Percentiles rank a stretch among this genome's conserved stretches.
Conservation (phyloP, 2,329 filamentous ascomycete species). For the Teratosphaeria epicoccoides region DNA sequence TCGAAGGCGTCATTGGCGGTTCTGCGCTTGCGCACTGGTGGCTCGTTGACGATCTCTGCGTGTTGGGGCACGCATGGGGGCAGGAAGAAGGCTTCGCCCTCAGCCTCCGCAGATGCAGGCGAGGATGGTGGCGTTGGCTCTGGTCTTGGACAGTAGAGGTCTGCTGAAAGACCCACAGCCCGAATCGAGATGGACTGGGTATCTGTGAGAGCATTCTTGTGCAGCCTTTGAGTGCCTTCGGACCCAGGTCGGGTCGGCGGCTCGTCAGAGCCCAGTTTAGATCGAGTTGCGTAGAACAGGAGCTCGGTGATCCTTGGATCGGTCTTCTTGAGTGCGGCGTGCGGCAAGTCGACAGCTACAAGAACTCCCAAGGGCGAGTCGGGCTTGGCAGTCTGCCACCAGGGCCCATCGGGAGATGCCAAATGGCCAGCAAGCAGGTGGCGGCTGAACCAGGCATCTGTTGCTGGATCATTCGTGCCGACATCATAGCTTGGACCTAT, state of each 20-base stretch:
- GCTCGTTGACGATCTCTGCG: conserved; percentile 14
- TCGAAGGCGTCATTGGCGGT: conserved; percentile 36
- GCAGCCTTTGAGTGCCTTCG: neutral
- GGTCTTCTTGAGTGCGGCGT: neutral
- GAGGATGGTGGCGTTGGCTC: conserved; percentile 19
- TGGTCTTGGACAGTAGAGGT: conserved; percentile 22
- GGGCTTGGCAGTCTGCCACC: conserved; percentile 28
- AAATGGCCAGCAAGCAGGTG: conserved; percentile 17
- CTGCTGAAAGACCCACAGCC: conserved; percentile 35
- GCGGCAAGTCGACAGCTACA: conserved; percentile 19
- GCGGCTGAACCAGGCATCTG: conserved; percentile 32
- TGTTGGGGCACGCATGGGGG: conserved; percentile 3
- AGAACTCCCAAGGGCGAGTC: conserved; percentile 34
- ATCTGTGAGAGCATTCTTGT: neutral
- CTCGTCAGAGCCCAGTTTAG: conserved; percentile 15
- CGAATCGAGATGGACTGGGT: conserved; percentile 22
- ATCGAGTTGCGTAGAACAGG: conserved; percentile 34
- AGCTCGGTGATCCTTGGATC: conserved; percentile 30
- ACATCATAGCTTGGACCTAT: conserved; percentile 30
- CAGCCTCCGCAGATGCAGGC: conserved; percentile 7
- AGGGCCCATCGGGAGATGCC: conserved; percentile 11
- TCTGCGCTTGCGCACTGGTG: conserved; percentile 31
- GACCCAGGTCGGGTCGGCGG: conserved; percentile 21
- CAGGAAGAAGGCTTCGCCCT: conserved; percentile 16
- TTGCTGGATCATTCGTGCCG: conserved; percentile 24